Percentiles rank a stretch among this genome's conserved stretches.
Evolutionary conservation across 768 basidiomycete genomes (phyloP).

Genomic region (Mycena olivaceomarginata): DNA sequence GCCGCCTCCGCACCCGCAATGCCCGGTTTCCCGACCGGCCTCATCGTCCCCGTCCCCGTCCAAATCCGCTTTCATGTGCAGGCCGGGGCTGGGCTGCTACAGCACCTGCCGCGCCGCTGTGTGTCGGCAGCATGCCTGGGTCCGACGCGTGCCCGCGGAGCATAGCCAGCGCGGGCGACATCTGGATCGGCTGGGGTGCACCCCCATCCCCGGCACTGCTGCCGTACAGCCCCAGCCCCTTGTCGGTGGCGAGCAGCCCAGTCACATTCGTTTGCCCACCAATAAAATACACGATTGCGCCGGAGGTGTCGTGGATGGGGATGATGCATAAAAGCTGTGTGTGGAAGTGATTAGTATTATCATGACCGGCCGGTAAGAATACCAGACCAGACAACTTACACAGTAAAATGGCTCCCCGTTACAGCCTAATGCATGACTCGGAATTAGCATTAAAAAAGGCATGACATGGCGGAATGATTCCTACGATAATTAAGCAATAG

Average conservation of each 20-base stretch:
- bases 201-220: not conserved
- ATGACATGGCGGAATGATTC: not conserved
- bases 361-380: too few relatives aligned
- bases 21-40: slow-evolving; percentile 36
- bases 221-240: slow-evolving; percentile 24
- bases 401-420: slow-evolving; percentile 44
- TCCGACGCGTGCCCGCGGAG: slow-evolving; percentile 21
- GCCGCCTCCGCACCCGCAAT: slow-evolving; percentile 41
- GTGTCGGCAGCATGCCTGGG: not conserved
- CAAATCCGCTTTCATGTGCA: slow-evolving; percentile 28
- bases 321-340: slow-evolving; percentile 43
- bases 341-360: not conserved
- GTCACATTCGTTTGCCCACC: slow-evolving; percentile 45
- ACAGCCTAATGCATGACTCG: slow-evolving; percentile 15
- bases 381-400: slow-evolving; percentile 13
- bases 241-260: slow-evolving; percentile 38
- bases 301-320: slow-evolving; percentile 37
- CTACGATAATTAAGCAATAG: slow-evolving; percentile 41
- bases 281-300: slow-evolving; percentile 41
- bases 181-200: slow-evolving; percentile 18
- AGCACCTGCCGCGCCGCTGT: too few relatives aligned
- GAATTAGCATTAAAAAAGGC: not conserved
- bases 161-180: slow-evolving; percentile 40
- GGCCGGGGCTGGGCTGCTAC: not conserved
- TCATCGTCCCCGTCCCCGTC: not conserved